phyloP scores from a whole-genome alignment of 257 asterid genomes.

The Voacanga thouarsii region DNA sequence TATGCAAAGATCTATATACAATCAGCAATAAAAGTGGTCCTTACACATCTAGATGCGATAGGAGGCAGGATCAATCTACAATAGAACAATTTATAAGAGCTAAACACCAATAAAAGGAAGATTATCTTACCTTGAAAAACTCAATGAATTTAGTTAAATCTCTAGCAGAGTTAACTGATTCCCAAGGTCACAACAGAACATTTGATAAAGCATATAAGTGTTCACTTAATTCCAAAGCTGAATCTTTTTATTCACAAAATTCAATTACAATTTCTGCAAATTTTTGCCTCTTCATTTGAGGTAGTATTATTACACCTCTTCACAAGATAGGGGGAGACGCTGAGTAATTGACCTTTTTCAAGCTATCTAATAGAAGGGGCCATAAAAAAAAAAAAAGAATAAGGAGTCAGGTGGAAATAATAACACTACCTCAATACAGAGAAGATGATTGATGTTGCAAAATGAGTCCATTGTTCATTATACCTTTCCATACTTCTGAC shows the following conservation, averaged over 20 bases:
- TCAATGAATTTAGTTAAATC: slow-evolving; percentile 71
- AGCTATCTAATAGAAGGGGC: no score
- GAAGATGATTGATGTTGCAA: no score
- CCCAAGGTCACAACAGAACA: no score
- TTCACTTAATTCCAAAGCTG: no score
- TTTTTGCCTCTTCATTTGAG: no score
- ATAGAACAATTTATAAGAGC: not conserved
- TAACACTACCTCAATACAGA: slow-evolving; percentile 5
- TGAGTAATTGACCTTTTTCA: no score
- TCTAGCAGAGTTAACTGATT: slow-evolving; percentile 69
- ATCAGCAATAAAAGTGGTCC: not conserved
- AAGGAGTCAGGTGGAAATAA: slow-evolving; percentile 6
- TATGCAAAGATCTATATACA: not conserved
- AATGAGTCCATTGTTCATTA: slow-evolving; percentile 3
- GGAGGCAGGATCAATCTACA: not conserved
- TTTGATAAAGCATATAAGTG: no score
- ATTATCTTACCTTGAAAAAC: slow-evolving; percentile 32
- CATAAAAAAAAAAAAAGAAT: not conserved
- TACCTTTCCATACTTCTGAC: slow-evolving; percentile 96
- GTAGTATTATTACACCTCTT: slow-evolving; percentile 85
- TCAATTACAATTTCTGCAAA: no score
- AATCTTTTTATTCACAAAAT: no score
- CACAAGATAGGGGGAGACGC: no score
- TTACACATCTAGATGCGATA: not conserved
- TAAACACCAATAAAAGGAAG: slow-evolving; percentile 10